Evolutionary conservation across 352 stramenopile genomes (phyloP), one percentile per base, ranked within the genome.

Genomic region (Thalassiosira pacifica): DNA sequence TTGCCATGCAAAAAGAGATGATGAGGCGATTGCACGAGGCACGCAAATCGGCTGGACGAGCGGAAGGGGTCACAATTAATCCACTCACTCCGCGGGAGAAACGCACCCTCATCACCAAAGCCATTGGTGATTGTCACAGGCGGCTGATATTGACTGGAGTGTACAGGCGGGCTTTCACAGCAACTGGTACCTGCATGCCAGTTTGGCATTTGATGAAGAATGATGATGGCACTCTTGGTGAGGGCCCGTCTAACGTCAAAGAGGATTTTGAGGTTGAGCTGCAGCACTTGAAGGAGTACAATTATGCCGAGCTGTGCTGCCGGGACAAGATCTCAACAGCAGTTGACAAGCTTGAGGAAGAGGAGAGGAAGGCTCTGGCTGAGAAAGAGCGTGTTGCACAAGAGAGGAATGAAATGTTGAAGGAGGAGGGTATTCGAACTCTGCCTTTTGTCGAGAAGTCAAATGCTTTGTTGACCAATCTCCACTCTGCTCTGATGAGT

Each of bases 201-300:
- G 27, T 70, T 18, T 31, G 19, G 11, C 61, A 70, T 37, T 68
- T 68, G 11, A 40, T 68, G 1, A 24, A 45, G 16, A 31, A 45
- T 68, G 5, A 37, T 2, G n/a, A 32, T 42, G 31, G 10, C n/a
- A 11, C 4, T 10, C 4, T 42, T 29, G 9, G 10, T n/a, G n/a
- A 2, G 52, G 1, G 53, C 16, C 42, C 6, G 16, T 52, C 4
- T 9, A 72, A 70, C 59, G 1, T 34, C 31, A 16, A 1, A 24
- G 48, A 40, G 18, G 16, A 73, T 13, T 32, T 32, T 22, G 6
- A 61, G 22, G 53, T 78, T 10, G n/a, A 18, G 0, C 22, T 78
- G 8, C 69, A 78, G 34, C 69, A 78, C 19, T 29, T 78, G 0
- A 27, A 66, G 9, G 69, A 78, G 32, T 78, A 78, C 32, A 53